Conservation (phyloP, 148 eudicot genomes). For the Amaranthus palmeri region DNA sequence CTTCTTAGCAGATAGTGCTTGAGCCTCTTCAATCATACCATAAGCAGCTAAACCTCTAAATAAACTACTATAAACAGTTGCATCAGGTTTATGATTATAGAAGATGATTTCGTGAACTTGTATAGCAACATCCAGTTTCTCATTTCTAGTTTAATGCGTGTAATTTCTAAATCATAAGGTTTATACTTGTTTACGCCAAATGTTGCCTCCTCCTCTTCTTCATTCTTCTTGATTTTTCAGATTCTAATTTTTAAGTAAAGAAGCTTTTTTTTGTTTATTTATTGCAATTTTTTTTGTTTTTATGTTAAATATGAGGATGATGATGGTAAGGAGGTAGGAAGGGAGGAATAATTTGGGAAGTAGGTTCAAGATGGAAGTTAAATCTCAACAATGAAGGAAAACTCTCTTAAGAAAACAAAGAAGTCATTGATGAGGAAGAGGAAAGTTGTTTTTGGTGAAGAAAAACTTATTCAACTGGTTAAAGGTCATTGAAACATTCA, state of each 20-base stretch:
- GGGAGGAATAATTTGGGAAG: neutral
- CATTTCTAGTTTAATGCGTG: constrained; percentile 56
- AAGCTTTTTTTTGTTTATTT: neutral
- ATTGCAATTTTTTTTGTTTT: constrained; percentile 7
- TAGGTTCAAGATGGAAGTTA: neutral
- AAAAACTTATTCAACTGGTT: too few relatives aligned
- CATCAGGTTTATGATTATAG: constrained; percentile 32
- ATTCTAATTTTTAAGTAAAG: neutral
- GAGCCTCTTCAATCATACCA: constrained; percentile 64
- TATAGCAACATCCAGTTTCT: constrained; percentile 55
- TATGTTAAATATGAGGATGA: constrained; percentile 8
- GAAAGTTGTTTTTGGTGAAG: too few relatives aligned
- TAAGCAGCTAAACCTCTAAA: constrained; percentile 47
- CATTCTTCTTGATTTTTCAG: constrained; percentile 21
- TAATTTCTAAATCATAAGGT: constrained; percentile 47
- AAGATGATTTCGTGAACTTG: constrained; percentile 53
- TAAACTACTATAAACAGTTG: constrained; percentile 34
- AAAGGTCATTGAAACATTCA: too few relatives aligned
- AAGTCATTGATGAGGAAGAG: too few relatives aligned
- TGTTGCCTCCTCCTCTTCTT: constrained; percentile 54
- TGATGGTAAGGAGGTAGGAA: neutral
- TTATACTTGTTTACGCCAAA: constrained; percentile 37
- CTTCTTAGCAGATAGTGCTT: constrained; percentile 32
- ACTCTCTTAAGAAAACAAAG: too few relatives aligned
- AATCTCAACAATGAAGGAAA: too few relatives aligned